Percentiles rank a stretch among this genome's conserved stretches.
phyloP scores from a whole-genome alignment of 2,329 filamentous ascomycete genomes.

The Ophiostoma novo-ulmi region DNA sequence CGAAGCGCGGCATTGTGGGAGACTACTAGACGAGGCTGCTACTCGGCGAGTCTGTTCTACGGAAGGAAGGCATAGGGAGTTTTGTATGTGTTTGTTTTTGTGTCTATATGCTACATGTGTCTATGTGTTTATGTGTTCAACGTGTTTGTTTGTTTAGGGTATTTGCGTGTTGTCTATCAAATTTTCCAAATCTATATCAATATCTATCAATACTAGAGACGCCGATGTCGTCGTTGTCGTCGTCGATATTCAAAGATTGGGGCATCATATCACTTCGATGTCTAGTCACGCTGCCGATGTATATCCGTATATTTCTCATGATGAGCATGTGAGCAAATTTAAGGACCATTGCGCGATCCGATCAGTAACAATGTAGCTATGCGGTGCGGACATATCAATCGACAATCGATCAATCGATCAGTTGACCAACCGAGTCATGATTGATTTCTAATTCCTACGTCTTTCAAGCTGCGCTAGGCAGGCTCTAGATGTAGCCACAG shows the following conservation, averaged over 20 bases:
- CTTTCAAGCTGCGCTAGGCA: neutral
- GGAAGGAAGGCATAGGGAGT: neutral
- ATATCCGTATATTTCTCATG: too few species aligned
- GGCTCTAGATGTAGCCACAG: too few species aligned
- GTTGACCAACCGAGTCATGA: neutral
- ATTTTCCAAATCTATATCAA: neutral
- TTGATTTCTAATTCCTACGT: neutral
- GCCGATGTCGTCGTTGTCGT: too few species aligned
- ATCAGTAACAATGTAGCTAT: too few species aligned
- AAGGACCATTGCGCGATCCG: too few species aligned
- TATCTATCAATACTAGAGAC: too few species aligned
- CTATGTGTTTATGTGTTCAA: neutral
- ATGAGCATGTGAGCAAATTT: too few species aligned
- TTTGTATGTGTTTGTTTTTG: neutral
- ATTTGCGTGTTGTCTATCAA: neutral
- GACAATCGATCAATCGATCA: neutral
- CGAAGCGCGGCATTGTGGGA: conserved; percentile 49
- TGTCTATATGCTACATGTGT: neutral
- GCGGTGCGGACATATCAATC: too few species aligned
- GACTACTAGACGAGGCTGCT: conserved; percentile 14
- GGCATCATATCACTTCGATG: too few species aligned
- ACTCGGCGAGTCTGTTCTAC: neutral
- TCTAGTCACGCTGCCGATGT: too few species aligned
- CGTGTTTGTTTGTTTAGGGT: neutral
- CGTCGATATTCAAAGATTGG: too few species aligned